Evolutionary conservation across 768 basidiomycete species (phyloP), one percentile per base, ranked within the genome.

Genomic region (Phanerodontia chrysosporium): DNA sequence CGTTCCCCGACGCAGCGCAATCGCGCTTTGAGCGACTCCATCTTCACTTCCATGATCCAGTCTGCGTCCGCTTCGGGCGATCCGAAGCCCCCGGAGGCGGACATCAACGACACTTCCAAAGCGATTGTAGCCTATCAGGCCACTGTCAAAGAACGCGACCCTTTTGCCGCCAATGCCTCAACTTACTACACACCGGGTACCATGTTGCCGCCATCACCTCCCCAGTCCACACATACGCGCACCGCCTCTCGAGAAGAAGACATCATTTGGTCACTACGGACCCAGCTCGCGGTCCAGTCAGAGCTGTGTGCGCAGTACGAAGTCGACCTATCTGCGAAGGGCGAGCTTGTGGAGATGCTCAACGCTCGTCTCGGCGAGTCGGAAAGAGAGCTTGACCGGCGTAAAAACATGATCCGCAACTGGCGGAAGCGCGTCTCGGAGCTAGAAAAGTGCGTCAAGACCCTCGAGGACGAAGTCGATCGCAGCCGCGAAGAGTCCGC

Each of bases 401-500:
- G 86, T 54, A 80, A 78, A 67, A 73, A 60, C 16, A 74, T 80
- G 0, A 69, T 89, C 32, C 75, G 80, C 39, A 74, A 73, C 18
- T 90, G 89, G 86, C 88, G 85, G 75, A 89, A 88, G 75, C 89
- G 89, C 63, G 86, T 91, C 2, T 76, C 78, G 55, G 89, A 91
- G 62, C 74, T 93, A 49, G 89, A 92, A 73, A 80, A 76, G 62
- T 76, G 82, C 60, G 85, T 86, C 54, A 79, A 84, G 16, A 73
- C 77, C 57, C 76, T 88, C 29, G 89, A 96, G 75, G 93, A 95
- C 68, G 90, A 95, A 68, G 89, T 95, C 28, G 95, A 98, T 61
- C 78, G 83, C 7, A 89, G 88, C 45, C 79, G 93, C 42, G 85
- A 90, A 64, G 90, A 91, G 66, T 90, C 87, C 65, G 75, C 92